These are phyloP conservation scores for Actinomucor elegans DNA, from an alignment of 371 early-diverging fungal genomes.

Conservation along the genomic window DNA sequence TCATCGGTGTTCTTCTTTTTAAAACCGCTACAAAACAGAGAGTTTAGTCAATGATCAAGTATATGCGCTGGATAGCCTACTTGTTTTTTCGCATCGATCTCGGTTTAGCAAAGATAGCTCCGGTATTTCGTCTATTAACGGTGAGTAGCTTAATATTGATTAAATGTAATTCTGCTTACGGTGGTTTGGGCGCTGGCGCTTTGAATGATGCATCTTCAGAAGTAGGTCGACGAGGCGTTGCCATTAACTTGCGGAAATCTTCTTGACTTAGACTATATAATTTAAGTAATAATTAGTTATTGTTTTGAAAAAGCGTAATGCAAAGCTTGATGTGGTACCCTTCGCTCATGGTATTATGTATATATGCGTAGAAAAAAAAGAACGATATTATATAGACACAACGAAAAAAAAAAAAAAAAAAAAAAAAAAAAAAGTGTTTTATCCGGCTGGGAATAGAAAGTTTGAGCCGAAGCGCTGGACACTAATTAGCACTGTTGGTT, in stretches of 20 bases:
- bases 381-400: no score
- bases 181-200: constrained; percentile 47
- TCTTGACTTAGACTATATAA: constrained; percentile 71
- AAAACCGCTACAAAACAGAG: background rate
- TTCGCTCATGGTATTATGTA: background rate
- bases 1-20: constrained; percentile 18
- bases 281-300: no score
- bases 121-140: constrained; percentile 27
- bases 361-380: no score
- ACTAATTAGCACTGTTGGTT: no score
- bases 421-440: background rate
- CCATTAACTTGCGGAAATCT: constrained; percentile 77
- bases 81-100: constrained; percentile 40
- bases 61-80: constrained; percentile 17
- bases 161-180: constrained; percentile 21
- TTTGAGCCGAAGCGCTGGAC: no score
- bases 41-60: background rate
- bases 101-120: constrained; percentile 51
- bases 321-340: no score
- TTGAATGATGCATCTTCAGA: constrained; percentile 29
- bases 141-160: background rate
- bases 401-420: background rate
- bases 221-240: constrained; percentile 66
- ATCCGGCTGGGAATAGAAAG: no score
- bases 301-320: no score